Conservation (phyloP, 108 stramenopile genomes). For the Licmophora abbreviata region DNA sequence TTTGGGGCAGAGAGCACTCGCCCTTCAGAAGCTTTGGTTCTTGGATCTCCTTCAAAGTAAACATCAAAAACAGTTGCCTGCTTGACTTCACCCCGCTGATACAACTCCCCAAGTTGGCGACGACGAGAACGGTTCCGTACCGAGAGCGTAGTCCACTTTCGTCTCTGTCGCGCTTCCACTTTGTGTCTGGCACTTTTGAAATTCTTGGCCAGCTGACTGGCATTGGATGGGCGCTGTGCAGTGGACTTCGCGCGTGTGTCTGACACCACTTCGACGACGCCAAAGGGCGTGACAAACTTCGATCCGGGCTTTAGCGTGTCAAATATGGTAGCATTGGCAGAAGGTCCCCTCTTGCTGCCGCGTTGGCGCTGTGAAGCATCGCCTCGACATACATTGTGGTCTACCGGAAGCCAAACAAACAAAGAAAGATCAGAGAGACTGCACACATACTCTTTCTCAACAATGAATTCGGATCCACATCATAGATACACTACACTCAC, state of each 20-base stretch:
- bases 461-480: no score
- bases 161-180: background rate
- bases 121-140: background rate
- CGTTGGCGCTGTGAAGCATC: no score
- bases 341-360: no score
- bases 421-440: no score
- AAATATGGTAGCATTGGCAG: no score
- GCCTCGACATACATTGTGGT: no score
- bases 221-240: background rate
- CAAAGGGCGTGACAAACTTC: slow-evolving; percentile 45
- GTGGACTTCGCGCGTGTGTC: slow-evolving; percentile 57
- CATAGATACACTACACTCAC: no score
- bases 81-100: background rate
- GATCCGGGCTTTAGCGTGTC: slow-evolving; percentile 37
- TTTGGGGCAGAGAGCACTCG: slow-evolving; percentile 1
- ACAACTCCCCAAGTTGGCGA: background rate
- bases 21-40: background rate
- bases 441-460: no score
- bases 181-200: background rate
- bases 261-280: slow-evolving; percentile 63
- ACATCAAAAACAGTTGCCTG: slow-evolving; percentile 5
- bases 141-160: background rate
- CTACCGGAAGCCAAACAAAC: no score
- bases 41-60: slow-evolving; percentile 20
- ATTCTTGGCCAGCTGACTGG: background rate